Conservation (phyloP, 1,284 basidiomycete species). For the Paramarasmius palmivorus region DNA sequence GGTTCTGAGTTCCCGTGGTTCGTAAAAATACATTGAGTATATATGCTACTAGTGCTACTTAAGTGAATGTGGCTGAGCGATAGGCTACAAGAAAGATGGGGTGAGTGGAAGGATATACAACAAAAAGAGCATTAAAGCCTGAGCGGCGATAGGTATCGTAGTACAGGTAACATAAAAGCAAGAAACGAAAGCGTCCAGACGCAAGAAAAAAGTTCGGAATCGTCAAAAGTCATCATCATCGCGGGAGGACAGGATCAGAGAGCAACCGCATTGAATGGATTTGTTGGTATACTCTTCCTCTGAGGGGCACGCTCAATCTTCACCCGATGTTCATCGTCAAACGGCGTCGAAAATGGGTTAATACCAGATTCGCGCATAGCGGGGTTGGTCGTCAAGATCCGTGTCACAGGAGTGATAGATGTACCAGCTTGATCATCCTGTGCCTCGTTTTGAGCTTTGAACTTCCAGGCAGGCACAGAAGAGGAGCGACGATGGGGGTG, state of each 20-base stretch:
- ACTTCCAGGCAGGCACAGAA: constrained; percentile 16
- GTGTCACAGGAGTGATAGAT: constrained; percentile 41
- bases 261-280: constrained; percentile 37
- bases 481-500: constrained; percentile 14
- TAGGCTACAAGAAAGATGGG: neutral
- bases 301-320: constrained; percentile 31
- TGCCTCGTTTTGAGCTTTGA: constrained; percentile 7
- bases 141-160: neutral
- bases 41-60: neutral
- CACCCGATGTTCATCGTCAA: constrained; percentile 65
- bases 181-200: neutral
- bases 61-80: neutral
- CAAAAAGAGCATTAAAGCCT: neutral
- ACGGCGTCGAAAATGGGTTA: constrained; percentile 74
- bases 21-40: neutral
- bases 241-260: constrained; percentile 16
- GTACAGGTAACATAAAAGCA: neutral
- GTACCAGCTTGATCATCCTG: constrained; percentile 10
- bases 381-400: constrained; percentile 41
- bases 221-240: neutral
- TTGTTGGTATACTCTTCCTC: constrained; percentile 43
- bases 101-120: neutral
- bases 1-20: neutral
- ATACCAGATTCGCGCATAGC: constrained; percentile 21
- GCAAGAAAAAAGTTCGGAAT: neutral